Conservation (phyloP, 1,139 yeast genomes). For the Saccharomycopsis hybrid region DNA sequence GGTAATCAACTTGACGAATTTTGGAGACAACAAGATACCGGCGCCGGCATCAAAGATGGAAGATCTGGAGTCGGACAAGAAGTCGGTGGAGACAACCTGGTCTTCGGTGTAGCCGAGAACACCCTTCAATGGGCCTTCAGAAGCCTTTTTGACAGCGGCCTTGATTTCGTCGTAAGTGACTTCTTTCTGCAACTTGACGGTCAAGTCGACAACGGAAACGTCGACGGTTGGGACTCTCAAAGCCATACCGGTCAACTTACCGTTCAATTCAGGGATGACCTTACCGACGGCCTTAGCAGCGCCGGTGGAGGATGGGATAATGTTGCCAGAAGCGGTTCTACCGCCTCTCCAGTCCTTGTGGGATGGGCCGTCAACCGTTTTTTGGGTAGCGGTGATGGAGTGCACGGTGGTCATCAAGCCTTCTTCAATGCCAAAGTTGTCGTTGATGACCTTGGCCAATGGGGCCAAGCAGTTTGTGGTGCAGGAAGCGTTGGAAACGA, state of each 20-base stretch:
- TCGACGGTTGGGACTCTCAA: constrained; percentile 87
- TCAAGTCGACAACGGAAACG: constrained; percentile 74
- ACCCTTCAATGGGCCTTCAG: constrained; percentile 70
- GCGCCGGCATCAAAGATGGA: constrained; percentile 82
- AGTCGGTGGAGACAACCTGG: constrained; percentile 80
- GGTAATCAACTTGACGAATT: constrained; percentile 76
- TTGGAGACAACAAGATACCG: constrained; percentile 80
- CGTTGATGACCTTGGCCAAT: constrained; percentile 77
- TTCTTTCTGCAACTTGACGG: constrained; percentile 61
- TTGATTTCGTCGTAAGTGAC: constrained; percentile 76
- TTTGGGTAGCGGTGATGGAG: constrained; percentile 85
- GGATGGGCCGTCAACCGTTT: constrained; percentile 90
- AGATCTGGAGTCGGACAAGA: constrained; percentile 69
- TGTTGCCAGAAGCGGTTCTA: constrained; percentile 88
- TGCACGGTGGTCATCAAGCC: constrained; percentile 90
- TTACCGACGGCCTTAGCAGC: constrained; percentile 92
- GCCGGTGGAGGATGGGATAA: constrained; percentile 86
- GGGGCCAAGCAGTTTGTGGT: constrained; percentile 90
- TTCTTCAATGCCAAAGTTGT: constrained; percentile 72
- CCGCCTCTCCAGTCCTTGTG: constrained; percentile 97
- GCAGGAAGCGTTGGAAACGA: constrained; percentile 82
- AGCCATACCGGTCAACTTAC: constrained; percentile 86
- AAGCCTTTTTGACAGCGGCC: constrained; percentile 60
- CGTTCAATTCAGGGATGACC: constrained; percentile 79
- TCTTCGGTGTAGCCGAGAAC: constrained; percentile 79